Percentiles rank a stretch among this genome's conserved stretches.
These are phyloP conservation scores for Kodamaea kaohsiungensis DNA, from an alignment of 805 yeast species.

Conservation along the genomic window DNA sequence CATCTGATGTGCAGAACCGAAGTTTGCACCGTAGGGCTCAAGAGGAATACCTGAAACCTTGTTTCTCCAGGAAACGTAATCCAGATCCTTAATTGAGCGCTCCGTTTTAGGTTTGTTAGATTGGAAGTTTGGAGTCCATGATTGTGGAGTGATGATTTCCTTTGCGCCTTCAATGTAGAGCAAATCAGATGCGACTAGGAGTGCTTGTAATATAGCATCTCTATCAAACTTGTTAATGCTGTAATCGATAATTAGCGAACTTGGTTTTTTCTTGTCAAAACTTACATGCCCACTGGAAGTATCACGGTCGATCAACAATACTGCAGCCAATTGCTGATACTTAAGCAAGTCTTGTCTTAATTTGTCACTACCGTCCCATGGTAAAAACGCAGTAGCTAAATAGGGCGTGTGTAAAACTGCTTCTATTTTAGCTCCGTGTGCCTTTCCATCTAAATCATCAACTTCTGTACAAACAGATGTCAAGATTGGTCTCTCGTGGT, in stretches of 20 bases:
- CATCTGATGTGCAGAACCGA: constrained; percentile 34
- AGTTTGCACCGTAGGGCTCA: constrained; percentile 28
- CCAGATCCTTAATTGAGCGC: constrained; percentile 43
- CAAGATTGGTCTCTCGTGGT: constrained; percentile 46
- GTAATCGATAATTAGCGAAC: constrained; percentile 39
- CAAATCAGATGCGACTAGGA: constrained; percentile 43
- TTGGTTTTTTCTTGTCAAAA: constrained; percentile 34
- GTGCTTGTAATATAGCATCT: constrained; percentile 37
- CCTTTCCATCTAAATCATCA: constrained; percentile 53
- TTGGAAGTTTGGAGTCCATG: constrained; percentile 38
- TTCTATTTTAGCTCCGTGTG: constrained; percentile 56
- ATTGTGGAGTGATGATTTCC: constrained; percentile 39
- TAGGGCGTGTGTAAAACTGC: constrained; percentile 47
- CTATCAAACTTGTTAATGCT: constrained; percentile 42
- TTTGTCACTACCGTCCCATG: constrained; percentile 42
- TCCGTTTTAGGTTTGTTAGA: constrained; percentile 35
- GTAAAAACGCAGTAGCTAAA: constrained; percentile 37
- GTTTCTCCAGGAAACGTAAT: constrained; percentile 40
- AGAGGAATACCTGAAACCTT: constrained; percentile 28
- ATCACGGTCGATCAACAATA: constrained; percentile 51
- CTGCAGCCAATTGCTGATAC: constrained; percentile 38
- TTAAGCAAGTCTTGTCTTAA: constrained; percentile 32
- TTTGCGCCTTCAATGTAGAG: constrained; percentile 50
- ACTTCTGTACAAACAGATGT: constrained; percentile 48
- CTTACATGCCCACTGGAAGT: constrained; percentile 39